These are phyloP conservation scores for Hypericum androsaemum DNA, from an alignment of 345 rosid genomes.

Conservation along the genomic window DNA sequence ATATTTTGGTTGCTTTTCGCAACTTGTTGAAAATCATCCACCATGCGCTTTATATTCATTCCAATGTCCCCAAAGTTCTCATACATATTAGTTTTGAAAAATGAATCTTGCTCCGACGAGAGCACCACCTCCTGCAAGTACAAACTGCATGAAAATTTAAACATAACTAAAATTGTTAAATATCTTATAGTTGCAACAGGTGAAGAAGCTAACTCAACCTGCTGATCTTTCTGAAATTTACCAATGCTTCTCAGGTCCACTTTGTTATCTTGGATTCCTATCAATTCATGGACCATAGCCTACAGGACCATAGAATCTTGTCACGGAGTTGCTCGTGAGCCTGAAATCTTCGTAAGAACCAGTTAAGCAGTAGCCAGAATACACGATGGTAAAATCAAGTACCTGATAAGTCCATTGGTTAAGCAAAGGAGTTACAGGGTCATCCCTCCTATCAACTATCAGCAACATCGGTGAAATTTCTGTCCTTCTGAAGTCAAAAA, in stretches of 20 bases:
- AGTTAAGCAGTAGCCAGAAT: background rate
- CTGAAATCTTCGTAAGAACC: conserved; percentile 1
- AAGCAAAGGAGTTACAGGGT: conserved; percentile 86
- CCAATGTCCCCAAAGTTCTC: conserved; percentile 99
- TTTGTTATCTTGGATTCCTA: conserved; percentile 88
- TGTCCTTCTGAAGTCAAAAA: conserved; percentile 87
- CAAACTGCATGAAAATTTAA: conserved; percentile 10
- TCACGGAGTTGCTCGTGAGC: conserved; percentile 12
- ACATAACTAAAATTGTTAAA: background rate
- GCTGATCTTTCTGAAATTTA: conserved; percentile 70
- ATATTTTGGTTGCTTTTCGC: conserved; percentile 93
- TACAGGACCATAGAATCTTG: conserved; percentile 19
- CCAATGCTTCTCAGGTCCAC: conserved; percentile 70
- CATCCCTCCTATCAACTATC: conserved; percentile 90
- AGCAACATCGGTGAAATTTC: conserved; percentile 80
- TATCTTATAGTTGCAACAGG: background rate
- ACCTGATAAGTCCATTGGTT: conserved; percentile 99
- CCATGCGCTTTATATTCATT: conserved; percentile 94
- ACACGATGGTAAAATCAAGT: conserved; percentile 15
- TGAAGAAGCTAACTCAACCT: conserved; percentile 36
- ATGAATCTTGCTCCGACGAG: conserved; percentile 88
- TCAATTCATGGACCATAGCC: conserved; percentile 97
- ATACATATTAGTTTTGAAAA: conserved; percentile 81
- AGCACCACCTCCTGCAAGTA: conserved; percentile 76
- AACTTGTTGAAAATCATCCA: conserved; percentile 94